Conservation (phyloP, 2,329 filamentous ascomycete species). For the Curvularia verruculosa region DNA sequence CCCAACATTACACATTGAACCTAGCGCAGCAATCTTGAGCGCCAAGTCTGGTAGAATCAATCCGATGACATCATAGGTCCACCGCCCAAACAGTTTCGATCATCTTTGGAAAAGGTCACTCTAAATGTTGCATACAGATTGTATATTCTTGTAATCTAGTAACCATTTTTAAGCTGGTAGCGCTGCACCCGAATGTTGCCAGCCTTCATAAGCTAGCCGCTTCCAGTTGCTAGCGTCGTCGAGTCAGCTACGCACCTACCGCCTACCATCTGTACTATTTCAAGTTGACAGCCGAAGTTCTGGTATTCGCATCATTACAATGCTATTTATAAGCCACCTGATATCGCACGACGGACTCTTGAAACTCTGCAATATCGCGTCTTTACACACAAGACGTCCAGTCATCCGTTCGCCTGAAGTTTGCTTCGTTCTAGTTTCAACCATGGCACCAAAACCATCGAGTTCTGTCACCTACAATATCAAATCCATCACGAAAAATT, state of each 20-base stretch:
- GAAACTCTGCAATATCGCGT: neutral
- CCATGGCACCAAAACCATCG: conserved; percentile 9
- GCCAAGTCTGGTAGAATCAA: conserved; percentile 1
- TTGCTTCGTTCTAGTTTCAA: neutral
- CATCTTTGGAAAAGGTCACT: neutral
- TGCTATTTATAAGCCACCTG: conserved; percentile 3
- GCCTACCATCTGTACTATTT: conserved; percentile 9
- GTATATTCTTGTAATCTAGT: neutral
- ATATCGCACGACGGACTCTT: neutral
- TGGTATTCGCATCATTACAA: conserved; percentile 6
- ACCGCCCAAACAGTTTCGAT: neutral
- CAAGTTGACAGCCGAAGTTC: conserved; percentile 1
- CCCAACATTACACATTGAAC: neutral
- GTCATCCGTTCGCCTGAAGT: neutral
- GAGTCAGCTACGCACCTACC: conserved; percentile 14
- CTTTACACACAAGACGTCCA: neutral
- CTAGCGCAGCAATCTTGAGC: conserved; percentile 8
- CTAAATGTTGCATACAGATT: neutral
- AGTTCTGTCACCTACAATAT: conserved; percentile 1
- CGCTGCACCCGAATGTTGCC: neutral
- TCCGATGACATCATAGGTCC: conserved; percentile 15
- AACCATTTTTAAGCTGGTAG: neutral
- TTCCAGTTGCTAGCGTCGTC: conserved; percentile 5
- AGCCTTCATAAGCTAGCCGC: neutral
- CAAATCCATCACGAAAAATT: conserved; percentile 8